Evolutionary conservation across 306 rosid species (phyloP).

Genomic region (Sophora flavescens): DNA sequence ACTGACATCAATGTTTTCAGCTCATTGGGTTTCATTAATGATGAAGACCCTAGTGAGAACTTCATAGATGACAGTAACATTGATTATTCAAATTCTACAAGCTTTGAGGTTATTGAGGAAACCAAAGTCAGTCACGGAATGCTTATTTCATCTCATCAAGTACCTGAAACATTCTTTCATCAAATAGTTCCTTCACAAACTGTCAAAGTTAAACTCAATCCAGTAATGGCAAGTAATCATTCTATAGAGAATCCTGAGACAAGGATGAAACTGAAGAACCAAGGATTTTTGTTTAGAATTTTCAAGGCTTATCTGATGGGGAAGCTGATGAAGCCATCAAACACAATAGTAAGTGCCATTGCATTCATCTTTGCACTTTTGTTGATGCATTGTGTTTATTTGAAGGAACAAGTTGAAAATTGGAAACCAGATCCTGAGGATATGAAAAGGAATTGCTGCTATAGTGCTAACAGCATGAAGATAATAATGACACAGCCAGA

Average conservation of each 20-base stretch:
- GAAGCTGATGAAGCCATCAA: conserved; percentile 55
- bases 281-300: conserved; percentile 37
- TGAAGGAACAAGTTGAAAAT: conserved; percentile 51
- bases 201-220: conserved; percentile 77
- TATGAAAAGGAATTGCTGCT: conserved; percentile 33
- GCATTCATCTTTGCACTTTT: conserved; percentile 54
- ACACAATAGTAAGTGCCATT: conserved; percentile 50
- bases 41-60: conserved; percentile 57
- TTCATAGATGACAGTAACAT: conserved; percentile 61
- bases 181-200: conserved; percentile 87
- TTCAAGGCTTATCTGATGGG: conserved; percentile 45
- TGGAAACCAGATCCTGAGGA: conserved; percentile 28
- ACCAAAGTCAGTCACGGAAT: conserved; percentile 81
- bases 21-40: conserved; percentile 77
- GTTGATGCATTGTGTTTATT: conserved; percentile 50
- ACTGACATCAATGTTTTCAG: conserved; percentile 58
- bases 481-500: conserved; percentile 36
- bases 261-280: conserved; percentile 31
- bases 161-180: conserved; percentile 88
- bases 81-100: conserved; percentile 69
- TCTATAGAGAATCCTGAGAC: conserved; percentile 44
- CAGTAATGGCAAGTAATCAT: conserved; percentile 43
- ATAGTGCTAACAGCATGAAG: conserved; percentile 21
- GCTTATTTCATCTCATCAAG: conserved; percentile 79
- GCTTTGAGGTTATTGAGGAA: conserved; percentile 86